Evolutionary conservation across 495 filamentous ascomycete genomes (phyloP), one percentile per base, ranked within the genome.

Genomic region (Trichoderma orchidacearum): DNA sequence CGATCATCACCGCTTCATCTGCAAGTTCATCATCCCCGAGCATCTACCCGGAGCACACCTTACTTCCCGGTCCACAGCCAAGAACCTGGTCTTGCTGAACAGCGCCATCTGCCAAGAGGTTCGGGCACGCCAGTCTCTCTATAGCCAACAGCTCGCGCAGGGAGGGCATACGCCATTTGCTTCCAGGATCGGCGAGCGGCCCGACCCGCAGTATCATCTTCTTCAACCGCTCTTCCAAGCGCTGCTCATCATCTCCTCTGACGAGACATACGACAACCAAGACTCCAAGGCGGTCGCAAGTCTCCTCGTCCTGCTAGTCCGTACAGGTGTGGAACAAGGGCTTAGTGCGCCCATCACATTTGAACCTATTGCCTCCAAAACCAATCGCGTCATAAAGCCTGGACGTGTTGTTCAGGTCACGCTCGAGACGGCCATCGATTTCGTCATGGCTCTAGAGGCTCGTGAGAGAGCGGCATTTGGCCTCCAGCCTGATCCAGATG

Each of bases 331-430:
- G 21, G 58, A 61, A 60, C 30, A 58, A 56, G 41, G 53, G 17
- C 60, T 63, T 27, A 64, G 64, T 58, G 62, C 58, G 53, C 62
- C 60, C 8, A 64, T 66, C 38, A 63, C 55, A 32, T 64, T 66
- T 51, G 54, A 62, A 3, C 56, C 58, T 30, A 56, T 59, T n/a
- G 32, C 32, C 3, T 29, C 13, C 36, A 18, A 17, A 35, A 21
- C 31, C 52, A 11, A 53, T 58, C 3, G 30, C 48, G 23, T 30
- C 15, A 32, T 32, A 32, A 12, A 13, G 13, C 17, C 38, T 3
- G 23, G 27, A 18, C 4, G 27, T 30, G 8, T n/a, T 8, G 32
- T 53, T 38, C 31, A 32, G 30, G 53, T 45, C 11, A 52, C 30
- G 25, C 56, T 53, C 25, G 30, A 58, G 30, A 58, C 56, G 29